A percentile compares a stretch with the other conserved stretches of the same genome.
Evolutionary conservation across 129 eudicot species (phyloP).

Genomic region (Oenanthe sinensis): DNA sequence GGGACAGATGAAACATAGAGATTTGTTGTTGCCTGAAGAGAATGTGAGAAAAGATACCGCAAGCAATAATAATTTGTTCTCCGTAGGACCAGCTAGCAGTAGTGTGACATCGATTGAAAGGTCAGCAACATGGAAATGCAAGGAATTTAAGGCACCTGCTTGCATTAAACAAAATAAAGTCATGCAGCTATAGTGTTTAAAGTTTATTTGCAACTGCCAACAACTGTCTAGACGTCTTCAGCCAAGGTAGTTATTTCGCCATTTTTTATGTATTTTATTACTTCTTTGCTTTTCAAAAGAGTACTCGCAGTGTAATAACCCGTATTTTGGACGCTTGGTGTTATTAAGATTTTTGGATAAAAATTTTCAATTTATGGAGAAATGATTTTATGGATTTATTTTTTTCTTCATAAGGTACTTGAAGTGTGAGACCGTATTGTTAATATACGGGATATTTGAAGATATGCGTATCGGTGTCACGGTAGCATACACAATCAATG

Average conservation of each 20-base stretch:
- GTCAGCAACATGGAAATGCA: conserved; percentile 53
- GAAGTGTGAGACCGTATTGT: no score
- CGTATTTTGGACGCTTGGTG: no score
- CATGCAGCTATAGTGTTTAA: conserved; percentile 42
- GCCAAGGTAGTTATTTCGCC: conserved; percentile 36
- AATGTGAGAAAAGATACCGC: conserved; percentile 8
- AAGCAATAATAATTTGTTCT: conserved; percentile 18
- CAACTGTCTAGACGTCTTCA: conserved; percentile 19
- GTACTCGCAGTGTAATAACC: no score
- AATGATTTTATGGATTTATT: no score
- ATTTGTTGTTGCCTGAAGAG: conserved; percentile 12
- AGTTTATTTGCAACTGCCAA: conserved; percentile 17
- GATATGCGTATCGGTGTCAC: no score
- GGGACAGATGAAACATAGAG: conserved; percentile 38
- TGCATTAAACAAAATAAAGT: conserved; percentile 61
- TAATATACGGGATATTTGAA: no score
- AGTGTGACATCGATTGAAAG: conserved; percentile 32
- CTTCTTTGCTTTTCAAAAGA: conserved; percentile 7
- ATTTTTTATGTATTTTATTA: background rate
- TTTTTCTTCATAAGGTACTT: no score
- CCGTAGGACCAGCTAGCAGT: conserved; percentile 39
- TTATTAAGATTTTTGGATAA: no score
- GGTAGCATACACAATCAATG: no score
- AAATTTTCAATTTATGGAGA: no score
- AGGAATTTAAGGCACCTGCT: conserved; percentile 49